A percentile compares a stretch with the other conserved stretches of the same genome.
phyloP scores from a whole-genome alignment of 352 stramenopile species.

The Phytophthora capsici region DNA sequence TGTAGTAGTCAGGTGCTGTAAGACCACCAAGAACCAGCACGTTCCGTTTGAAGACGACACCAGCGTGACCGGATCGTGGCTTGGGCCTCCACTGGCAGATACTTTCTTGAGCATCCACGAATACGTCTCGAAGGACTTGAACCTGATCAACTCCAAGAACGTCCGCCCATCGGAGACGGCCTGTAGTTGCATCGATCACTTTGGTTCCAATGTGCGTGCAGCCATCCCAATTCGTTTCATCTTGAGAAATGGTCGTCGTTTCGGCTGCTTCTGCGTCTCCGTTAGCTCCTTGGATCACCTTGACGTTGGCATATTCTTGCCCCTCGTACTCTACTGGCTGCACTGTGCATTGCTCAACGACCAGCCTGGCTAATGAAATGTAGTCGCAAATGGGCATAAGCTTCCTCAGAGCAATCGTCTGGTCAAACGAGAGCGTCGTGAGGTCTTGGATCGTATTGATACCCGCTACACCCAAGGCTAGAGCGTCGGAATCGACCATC shows the following conservation, averaged over 20 bases:
- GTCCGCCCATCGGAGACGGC: slow-evolving; percentile 58
- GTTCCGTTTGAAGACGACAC: slow-evolving; percentile 77
- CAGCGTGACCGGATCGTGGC: slow-evolving; percentile 65
- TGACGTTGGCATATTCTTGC: slow-evolving; percentile 47
- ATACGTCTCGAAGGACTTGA: slow-evolving; percentile 64
- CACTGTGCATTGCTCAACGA: slow-evolving; percentile 64
- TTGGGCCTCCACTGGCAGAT: slow-evolving; percentile 73
- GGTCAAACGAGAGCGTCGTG: slow-evolving; percentile 54
- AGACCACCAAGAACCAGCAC: slow-evolving; percentile 81
- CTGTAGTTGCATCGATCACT: slow-evolving; percentile 46
- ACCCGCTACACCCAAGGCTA: slow-evolving; percentile 55
- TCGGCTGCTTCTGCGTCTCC: slow-evolving; percentile 18
- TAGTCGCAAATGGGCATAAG: slow-evolving; percentile 79
- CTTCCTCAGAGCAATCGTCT: slow-evolving; percentile 54
- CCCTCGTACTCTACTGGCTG: slow-evolving; percentile 52
- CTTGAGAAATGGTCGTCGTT: slow-evolving; percentile 18
- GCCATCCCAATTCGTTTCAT: slow-evolving; percentile 58
- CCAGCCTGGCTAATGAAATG: slow-evolving; percentile 62
- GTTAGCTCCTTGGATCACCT: slow-evolving; percentile 43
- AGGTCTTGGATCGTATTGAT: slow-evolving; percentile 88
- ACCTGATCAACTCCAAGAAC: slow-evolving; percentile 74
- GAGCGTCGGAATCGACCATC: slow-evolving; percentile 61
- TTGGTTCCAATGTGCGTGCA: slow-evolving; percentile 59
- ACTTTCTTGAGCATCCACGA: slow-evolving; percentile 65
- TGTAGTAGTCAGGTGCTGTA: slow-evolving; percentile 62